These are phyloP conservation scores for Acidiella bohemica DNA, from an alignment of 495 filamentous ascomycete species.

Conservation along the genomic window DNA sequence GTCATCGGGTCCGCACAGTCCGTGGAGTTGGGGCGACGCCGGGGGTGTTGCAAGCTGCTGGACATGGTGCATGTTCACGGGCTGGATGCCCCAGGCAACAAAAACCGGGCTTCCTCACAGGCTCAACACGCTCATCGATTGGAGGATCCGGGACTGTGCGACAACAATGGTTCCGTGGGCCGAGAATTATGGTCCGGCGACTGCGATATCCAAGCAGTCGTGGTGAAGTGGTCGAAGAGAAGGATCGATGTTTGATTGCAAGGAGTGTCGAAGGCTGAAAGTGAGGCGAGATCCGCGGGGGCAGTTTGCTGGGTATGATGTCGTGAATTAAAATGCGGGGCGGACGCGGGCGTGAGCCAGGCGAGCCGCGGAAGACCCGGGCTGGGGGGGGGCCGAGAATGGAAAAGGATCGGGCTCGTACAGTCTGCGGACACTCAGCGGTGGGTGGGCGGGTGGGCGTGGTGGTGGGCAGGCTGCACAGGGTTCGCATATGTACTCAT, in stretches of 20 bases:
- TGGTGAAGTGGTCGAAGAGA: neutral
- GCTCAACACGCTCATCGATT: slow-evolving; percentile 1
- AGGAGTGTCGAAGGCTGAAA: slow-evolving; percentile 4
- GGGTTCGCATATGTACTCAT: slow-evolving; percentile 1
- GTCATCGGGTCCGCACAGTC: slow-evolving; percentile 58
- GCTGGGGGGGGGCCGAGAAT: neutral
- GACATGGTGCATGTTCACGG: slow-evolving; percentile 38
- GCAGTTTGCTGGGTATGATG: slow-evolving; percentile 2
- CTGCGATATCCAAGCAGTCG: neutral
- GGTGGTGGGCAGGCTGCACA: neutral
- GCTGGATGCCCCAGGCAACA: neutral
- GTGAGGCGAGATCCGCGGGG: slow-evolving; percentile 1
- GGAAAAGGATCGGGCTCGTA: neutral
- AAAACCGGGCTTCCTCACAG: neutral
- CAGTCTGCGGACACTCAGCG: no score
- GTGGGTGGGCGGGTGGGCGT: neutral
- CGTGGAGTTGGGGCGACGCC: slow-evolving; percentile 40
- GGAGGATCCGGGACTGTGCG: neutral
- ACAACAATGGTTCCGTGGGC: neutral
- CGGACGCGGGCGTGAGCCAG: slow-evolving; percentile 1
- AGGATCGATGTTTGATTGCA: neutral
- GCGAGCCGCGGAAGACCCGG: neutral
- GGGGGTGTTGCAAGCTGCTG: slow-evolving; percentile 55
- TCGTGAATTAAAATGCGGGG: slow-evolving; percentile 9
- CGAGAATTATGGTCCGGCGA: neutral